A percentile compares a stretch with the other conserved stretches of the same genome.
Conservation (phyloP, 495 filamentous ascomycete genomes). For the Tuber indicum region DNA sequence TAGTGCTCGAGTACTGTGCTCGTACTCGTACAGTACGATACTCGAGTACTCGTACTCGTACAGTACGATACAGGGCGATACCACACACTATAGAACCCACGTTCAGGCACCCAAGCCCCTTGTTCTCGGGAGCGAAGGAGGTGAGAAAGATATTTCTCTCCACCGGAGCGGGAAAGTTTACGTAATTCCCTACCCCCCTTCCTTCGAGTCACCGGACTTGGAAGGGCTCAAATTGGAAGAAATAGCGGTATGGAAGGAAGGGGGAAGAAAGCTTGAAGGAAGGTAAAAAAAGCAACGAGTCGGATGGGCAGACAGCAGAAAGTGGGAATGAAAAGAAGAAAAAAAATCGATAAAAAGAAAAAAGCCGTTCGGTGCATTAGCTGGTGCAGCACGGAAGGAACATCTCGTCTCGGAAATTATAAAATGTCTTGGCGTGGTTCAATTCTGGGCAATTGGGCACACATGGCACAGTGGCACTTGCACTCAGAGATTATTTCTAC, state of each 20-base stretch:
- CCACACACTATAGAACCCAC: neutral
- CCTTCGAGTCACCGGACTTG: neutral
- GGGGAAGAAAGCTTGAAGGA: neutral
- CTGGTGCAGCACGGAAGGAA: neutral
- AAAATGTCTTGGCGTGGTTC: neutral
- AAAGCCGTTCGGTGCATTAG: neutral
- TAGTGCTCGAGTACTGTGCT: too few species aligned
- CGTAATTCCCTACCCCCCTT: neutral
- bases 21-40: too few species aligned
- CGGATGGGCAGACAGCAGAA: neutral
- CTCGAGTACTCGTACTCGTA: too few species aligned
- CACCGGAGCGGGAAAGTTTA: neutral
- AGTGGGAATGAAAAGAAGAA: neutral
- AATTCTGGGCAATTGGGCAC: neutral
- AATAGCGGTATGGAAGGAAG: neutral
- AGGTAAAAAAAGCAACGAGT: neutral
- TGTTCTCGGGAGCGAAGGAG: neutral
- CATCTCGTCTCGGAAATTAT: constrained; percentile 4
- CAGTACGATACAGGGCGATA: too few species aligned
- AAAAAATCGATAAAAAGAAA: neutral
- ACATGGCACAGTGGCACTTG: constrained; percentile 3
- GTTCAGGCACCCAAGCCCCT: constrained; percentile 3
- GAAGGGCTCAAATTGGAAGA: neutral
- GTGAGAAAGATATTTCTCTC: neutral
- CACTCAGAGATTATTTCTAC: neutral